A percentile compares a stretch with the other conserved stretches of the same genome.
Conservation (phyloP, 2,329 filamentous ascomycete species). For the Fusarium sp. region DNA sequence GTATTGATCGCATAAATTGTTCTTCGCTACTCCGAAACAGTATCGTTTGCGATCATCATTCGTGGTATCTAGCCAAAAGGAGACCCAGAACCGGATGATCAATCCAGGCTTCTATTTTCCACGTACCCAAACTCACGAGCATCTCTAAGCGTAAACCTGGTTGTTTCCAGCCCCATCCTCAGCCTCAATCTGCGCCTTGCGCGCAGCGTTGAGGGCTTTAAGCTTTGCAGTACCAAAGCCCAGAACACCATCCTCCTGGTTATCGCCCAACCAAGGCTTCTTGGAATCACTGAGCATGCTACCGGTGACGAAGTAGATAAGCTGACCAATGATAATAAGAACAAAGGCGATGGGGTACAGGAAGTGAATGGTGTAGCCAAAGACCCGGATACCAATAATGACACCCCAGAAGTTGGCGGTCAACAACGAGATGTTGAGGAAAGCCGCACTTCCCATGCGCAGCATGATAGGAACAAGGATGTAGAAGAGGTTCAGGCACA, state of each 20-base stretch:
- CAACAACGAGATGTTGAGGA: constrained; percentile 95
- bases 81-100: neutral
- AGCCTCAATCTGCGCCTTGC: constrained; percentile 53
- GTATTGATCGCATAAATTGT: too few species aligned
- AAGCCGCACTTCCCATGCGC: constrained; percentile 89
- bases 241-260: constrained; percentile 83
- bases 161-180: constrained; percentile 43
- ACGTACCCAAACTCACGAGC: neutral
- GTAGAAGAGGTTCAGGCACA: constrained; percentile 88
- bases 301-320: constrained; percentile 88
- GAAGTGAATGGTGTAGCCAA: constrained; percentile 83
- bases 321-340: constrained; percentile 85
- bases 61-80: neutral
- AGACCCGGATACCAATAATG: constrained; percentile 89
- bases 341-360: constrained; percentile 97
- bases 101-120: neutral
- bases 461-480: constrained; percentile 86
- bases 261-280: constrained; percentile 94
- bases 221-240: constrained; percentile 89
- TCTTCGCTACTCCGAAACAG: too few species aligned
- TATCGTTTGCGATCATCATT: too few species aligned
- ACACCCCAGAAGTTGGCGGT: constrained; percentile 98
- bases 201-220: constrained; percentile 72
- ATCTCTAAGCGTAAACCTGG: neutral
- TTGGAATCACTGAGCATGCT: constrained; percentile 85